Base-by-base conservation (phyloP, 2,329 filamentous ascomycete genomes). In the Penicillium sp. region DNA sequence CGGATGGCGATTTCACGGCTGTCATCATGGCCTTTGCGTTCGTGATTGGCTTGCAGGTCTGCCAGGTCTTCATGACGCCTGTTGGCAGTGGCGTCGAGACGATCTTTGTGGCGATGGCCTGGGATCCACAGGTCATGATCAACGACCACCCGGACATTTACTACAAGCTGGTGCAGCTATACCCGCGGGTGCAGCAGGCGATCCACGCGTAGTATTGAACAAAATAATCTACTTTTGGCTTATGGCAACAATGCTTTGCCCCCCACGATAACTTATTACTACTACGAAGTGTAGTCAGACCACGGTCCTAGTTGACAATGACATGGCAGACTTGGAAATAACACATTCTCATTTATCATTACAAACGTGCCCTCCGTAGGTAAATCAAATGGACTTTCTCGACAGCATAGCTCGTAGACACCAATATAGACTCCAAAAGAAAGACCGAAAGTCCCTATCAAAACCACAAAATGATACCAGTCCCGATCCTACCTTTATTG, bases 11-110 rank as follows among this genome's bases (percentile, higher is more conserved):
- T 8, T 94, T 82, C 62, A 93, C 87, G 0, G 75, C 84, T 0
- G 81, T 94, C 7, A 77, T 94, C 13, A 78, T 94, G 60, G 87
- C 87, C 0, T 94, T 91, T 63, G 74, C 88, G 0, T 95, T 96
- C 70, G 70, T 96, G 36, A 90, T 96, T 49, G 91, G 91, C 5
- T 70, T 95, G 50, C 91, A 96, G 64, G 85, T 96, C 45, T 86
- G 84, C 62, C 86, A 94, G 64, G 80, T 94, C 49, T 94, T 96
- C 68, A 86, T 91, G 21, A 91, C 87, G 0, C 91, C 91, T 1
- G 74, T 97, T 41, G 83, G 83, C 48, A 90, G 84, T 56, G 91
- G 91, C n/a, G 80, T 94, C 48, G 86, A 94, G 53, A 94, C 90
- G 0, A 86, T 95, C 46, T 96, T 96, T 55, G 87, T 95, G 0